Percentiles rank a stretch among this genome's conserved stretches.
These are phyloP conservation scores for Anthracocystis panici-leucophaei DNA, from an alignment of 1,284 basidiomycete genomes.

Conservation along the genomic window DNA sequence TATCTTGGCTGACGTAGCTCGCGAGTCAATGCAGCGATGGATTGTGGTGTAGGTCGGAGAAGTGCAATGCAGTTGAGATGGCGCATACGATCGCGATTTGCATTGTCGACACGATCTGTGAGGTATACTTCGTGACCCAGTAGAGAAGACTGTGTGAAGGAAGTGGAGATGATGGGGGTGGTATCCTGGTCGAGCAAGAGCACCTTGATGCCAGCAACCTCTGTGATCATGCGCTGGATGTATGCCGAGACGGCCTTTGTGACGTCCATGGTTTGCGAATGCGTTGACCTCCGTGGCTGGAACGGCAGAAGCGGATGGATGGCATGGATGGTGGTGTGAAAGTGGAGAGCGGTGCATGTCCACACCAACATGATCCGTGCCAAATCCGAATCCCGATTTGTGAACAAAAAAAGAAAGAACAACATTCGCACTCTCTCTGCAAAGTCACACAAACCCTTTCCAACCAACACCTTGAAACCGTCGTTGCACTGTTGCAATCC, in stretches of 20 bases:
- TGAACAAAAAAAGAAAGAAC: neutral
- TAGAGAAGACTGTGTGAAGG: conserved; percentile 91
- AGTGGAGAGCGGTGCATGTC: neutral
- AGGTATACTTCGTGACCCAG: conserved; percentile 97
- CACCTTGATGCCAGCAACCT: conserved; percentile 92
- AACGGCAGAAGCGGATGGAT: neutral
- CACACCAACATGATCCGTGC: conserved; percentile 27
- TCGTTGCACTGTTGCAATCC: neutral
- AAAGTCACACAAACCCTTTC: neutral
- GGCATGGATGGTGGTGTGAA: neutral
- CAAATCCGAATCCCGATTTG: conserved; percentile 27
- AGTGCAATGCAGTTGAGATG: conserved; percentile 98
- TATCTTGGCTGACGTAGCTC: conserved; percentile 87
- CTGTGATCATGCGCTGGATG: conserved; percentile 87
- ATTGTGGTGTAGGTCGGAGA: conserved; percentile 82
- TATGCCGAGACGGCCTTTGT: conserved; percentile 95
- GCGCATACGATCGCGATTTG: conserved; percentile 75
- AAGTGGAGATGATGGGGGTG: conserved; percentile 94
- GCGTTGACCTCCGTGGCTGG: neutral
- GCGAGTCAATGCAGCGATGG: conserved; percentile 82
- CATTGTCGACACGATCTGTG: conserved; percentile 94
- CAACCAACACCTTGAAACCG: neutral
- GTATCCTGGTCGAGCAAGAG: conserved; percentile 94
- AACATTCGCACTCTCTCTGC: neutral
- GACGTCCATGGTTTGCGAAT: conserved; percentile 80